phyloP scores from a whole-genome alignment of 2,329 filamentous ascomycete species.

The Claviceps capensis region DNA sequence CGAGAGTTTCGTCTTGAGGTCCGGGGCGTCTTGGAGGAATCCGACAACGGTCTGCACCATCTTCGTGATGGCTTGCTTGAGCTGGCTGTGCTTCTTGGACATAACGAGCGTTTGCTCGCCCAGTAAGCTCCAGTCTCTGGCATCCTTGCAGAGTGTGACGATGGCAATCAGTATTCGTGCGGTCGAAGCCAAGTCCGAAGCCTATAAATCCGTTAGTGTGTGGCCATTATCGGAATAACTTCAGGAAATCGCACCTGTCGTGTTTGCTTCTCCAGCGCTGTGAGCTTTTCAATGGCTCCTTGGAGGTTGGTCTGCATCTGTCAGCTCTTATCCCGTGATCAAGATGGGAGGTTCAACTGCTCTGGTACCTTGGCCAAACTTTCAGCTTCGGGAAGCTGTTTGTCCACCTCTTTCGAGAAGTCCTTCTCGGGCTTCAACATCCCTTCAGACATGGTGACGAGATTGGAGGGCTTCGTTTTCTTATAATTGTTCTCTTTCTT shows the following conservation, averaged over 20 bases:
- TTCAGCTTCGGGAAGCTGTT: conserved; percentile 81
- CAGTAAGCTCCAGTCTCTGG: conserved; percentile 83
- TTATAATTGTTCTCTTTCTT: not conserved
- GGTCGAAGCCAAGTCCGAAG: conserved; percentile 90
- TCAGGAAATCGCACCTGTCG: conserved; percentile 55
- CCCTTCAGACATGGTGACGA: conserved; percentile 59
- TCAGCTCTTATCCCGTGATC: conserved; percentile 19
- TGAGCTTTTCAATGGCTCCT: conserved; percentile 85
- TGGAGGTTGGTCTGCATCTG: conserved; percentile 55
- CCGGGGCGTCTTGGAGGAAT: conserved; percentile 78
- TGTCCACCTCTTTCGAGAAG: conserved; percentile 92
- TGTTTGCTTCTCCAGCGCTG: conserved; percentile 86
- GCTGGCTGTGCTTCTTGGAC: conserved; percentile 99
- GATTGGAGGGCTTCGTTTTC: not conserved
- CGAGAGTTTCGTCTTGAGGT: conserved; percentile 74
- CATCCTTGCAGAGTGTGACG: conserved; percentile 87
- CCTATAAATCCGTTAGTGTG: conserved; percentile 33
- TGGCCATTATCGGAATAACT: conserved; percentile 8
- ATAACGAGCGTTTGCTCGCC: conserved; percentile 93
- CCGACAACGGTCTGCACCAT: conserved; percentile 97
- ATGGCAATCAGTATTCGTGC: conserved; percentile 78
- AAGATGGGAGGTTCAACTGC: too few relatives aligned
- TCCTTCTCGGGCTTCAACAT: conserved; percentile 93
- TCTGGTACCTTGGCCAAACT: conserved; percentile 62
- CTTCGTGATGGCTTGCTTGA: conserved; percentile 96